phyloP scores from a whole-genome alignment of 2,329 filamentous ascomycete genomes.

The Thelonectria blattea region DNA sequence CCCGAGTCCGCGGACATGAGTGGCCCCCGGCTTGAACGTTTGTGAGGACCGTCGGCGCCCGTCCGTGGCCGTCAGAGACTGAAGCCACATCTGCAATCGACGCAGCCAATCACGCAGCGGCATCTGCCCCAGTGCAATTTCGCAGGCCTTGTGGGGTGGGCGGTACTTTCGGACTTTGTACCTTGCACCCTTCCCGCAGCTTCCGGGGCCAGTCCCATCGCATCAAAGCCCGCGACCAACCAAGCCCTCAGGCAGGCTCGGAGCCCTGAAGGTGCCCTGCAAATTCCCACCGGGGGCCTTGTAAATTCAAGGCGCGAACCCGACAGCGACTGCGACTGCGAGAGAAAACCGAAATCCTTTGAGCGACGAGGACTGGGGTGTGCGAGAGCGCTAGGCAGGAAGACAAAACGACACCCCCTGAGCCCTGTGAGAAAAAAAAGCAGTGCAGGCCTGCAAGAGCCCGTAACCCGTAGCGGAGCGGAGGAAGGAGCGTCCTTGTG shows the following conservation, averaged over 20 bases:
- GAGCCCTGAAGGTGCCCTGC: not conserved
- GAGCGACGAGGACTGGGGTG: not conserved
- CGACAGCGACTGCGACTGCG: too few species aligned
- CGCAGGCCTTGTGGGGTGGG: slow-evolving; percentile 27
- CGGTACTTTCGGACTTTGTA: slow-evolving; percentile 36
- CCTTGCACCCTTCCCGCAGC: slow-evolving; percentile 37
- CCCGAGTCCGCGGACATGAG: slow-evolving; percentile 22
- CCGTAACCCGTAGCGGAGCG: slow-evolving; percentile 7
- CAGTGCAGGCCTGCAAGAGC: not conserved
- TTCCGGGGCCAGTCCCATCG: slow-evolving; percentile 32
- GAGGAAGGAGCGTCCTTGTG: slow-evolving; percentile 7
- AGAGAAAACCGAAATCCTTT: slow-evolving; percentile 4
- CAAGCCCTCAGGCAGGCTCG: not conserved
- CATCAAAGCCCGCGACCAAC: slow-evolving; percentile 9
- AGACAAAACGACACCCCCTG: not conserved
- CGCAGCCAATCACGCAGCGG: slow-evolving; percentile 30
- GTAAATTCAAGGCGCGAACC: not conserved
- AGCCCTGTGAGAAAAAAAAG: slow-evolving; percentile 1
- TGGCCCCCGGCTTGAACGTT: slow-evolving; percentile 18
- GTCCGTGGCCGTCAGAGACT: slow-evolving; percentile 28
- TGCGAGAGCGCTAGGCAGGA: not conserved
- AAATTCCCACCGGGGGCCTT: slow-evolving; percentile 4
- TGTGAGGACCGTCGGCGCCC: slow-evolving; percentile 9
- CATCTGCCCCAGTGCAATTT: slow-evolving; percentile 37
- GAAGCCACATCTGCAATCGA: slow-evolving; percentile 13